These are phyloP conservation scores for Aspergillus egyptiacus DNA, from an alignment of 495 filamentous ascomycete species.

Conservation along the genomic window DNA sequence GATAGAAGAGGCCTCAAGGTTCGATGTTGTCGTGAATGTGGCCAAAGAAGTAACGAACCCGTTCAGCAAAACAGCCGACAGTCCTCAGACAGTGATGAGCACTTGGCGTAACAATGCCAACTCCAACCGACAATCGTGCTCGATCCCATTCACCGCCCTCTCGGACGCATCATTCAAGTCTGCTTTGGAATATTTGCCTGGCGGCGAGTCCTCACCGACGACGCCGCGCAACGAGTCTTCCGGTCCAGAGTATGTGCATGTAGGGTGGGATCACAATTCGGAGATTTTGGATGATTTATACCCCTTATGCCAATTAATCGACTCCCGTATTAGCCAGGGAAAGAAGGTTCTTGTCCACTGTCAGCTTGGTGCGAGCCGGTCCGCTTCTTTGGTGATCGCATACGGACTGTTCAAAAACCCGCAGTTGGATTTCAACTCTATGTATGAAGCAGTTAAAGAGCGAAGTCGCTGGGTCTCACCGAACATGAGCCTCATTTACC, in stretches of 20 bases:
- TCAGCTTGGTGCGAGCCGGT: slow-evolving; percentile 91
- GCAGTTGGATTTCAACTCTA: slow-evolving; percentile 80
- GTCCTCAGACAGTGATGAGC: slow-evolving; percentile 38
- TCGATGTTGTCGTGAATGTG: slow-evolving; percentile 93
- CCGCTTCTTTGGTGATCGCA: slow-evolving; percentile 93
- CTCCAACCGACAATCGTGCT: slow-evolving; percentile 39
- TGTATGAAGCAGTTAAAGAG: slow-evolving; percentile 83
- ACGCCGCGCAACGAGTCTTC: slow-evolving; percentile 31
- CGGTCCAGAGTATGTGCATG: slow-evolving; percentile 88
- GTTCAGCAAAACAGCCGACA: slow-evolving; percentile 46
- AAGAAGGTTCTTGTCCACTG: slow-evolving; percentile 93
- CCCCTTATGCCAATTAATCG: slow-evolving; percentile 79
- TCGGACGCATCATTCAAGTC: slow-evolving; percentile 67
- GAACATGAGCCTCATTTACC: slow-evolving; percentile 98
- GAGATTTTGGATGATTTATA: slow-evolving; percentile 85
- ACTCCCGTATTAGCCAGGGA: slow-evolving; percentile 65
- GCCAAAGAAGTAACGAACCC: slow-evolving; percentile 91
- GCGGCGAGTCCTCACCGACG: slow-evolving; percentile 56
- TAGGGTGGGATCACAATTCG: slow-evolving; percentile 97
- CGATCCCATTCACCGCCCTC: slow-evolving; percentile 62
- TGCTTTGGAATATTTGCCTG: slow-evolving; percentile 53
- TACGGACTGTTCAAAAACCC: slow-evolving; percentile 93
- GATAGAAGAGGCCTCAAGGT: slow-evolving; percentile 72
- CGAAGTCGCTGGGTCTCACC: slow-evolving; percentile 94
- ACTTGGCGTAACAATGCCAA: slow-evolving; percentile 33